Conservation (phyloP, 148 eudicot genomes). For the Camellia japonica region DNA sequence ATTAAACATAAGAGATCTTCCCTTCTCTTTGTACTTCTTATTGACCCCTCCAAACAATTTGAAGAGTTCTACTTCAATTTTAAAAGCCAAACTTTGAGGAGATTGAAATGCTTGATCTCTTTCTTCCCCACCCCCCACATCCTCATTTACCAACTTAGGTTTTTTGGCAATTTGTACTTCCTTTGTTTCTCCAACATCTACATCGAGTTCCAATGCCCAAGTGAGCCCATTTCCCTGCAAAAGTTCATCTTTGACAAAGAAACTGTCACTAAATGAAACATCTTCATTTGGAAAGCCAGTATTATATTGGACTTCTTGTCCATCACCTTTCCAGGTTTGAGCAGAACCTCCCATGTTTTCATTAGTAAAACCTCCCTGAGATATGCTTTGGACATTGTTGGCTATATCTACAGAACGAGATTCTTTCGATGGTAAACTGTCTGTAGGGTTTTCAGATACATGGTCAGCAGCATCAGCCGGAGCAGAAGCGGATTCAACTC, state of each 20-base stretch:
- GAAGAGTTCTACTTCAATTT: constrained; percentile 79
- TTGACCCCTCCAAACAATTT: constrained; percentile 90
- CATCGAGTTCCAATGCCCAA: constrained; percentile 70
- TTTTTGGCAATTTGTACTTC: constrained; percentile 33
- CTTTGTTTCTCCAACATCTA: constrained; percentile 34
- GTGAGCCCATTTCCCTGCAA: constrained; percentile 93
- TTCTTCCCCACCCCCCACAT: constrained; percentile 13
- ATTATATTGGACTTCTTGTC: constrained; percentile 37
- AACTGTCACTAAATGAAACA: constrained; percentile 53
- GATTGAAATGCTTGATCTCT: constrained; percentile 26
- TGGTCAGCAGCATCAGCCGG: constrained; percentile 17
- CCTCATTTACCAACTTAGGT: constrained; percentile 28
- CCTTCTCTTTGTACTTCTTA: constrained; percentile 94
- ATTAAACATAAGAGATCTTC: constrained; percentile 87
- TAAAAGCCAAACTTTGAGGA: constrained; percentile 60
- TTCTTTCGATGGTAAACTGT: constrained; percentile 20
- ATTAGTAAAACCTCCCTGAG: constrained; percentile 20
- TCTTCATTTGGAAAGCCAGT: constrained; percentile 57
- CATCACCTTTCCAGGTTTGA: constrained; percentile 36
- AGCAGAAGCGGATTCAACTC: constrained; percentile 21
- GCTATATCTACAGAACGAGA: constrained; percentile 22
- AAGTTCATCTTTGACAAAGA: constrained; percentile 79
- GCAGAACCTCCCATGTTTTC: constrained; percentile 26
- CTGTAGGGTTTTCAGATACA: constrained; percentile 25
- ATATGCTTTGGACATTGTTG: constrained; percentile 21